Conservation (phyloP, 305 asterid species). For the Caryopteris hybrid region DNA sequence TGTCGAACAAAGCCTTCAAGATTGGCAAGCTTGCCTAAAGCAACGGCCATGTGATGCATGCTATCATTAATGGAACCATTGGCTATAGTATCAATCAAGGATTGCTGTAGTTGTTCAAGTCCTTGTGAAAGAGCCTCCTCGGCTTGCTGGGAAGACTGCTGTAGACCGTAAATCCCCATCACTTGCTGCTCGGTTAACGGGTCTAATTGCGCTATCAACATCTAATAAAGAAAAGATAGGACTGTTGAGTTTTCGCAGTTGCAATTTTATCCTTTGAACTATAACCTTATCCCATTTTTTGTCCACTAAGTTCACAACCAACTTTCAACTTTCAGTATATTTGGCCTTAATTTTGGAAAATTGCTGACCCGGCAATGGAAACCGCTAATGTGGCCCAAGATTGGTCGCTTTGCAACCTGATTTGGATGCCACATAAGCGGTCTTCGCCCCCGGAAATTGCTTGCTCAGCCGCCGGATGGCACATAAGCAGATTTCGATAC, state of each 20-base stretch:
- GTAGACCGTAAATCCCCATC: conserved; percentile 79
- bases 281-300: not conserved
- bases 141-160: conserved; percentile 87
- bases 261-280: too few species aligned
- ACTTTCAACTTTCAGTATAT: too few species aligned
- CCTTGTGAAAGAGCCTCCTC: conserved; percentile 95
- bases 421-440: not conserved
- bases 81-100: conserved; percentile 64
- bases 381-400: too few species aligned
- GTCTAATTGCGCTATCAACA: conserved; percentile 72
- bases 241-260: not conserved
- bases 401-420: too few species aligned
- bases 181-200: conserved; percentile 90
- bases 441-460: too few species aligned
- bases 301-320: not conserved
- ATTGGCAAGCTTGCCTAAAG: conserved; percentile 77
- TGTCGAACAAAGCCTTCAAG: conserved; percentile 91
- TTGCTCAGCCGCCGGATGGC: too few species aligned
- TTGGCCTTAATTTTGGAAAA: too few species aligned
- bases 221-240: conserved; percentile 31
- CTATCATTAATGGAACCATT: conserved; percentile 50
- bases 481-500: not conserved
- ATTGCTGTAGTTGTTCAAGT: conserved; percentile 81
- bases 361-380: not conserved
- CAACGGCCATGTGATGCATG: conserved; percentile 88